phyloP scores from a whole-genome alignment of 1,284 basidiomycete species.

The Sphaerobolus stellatus region DNA sequence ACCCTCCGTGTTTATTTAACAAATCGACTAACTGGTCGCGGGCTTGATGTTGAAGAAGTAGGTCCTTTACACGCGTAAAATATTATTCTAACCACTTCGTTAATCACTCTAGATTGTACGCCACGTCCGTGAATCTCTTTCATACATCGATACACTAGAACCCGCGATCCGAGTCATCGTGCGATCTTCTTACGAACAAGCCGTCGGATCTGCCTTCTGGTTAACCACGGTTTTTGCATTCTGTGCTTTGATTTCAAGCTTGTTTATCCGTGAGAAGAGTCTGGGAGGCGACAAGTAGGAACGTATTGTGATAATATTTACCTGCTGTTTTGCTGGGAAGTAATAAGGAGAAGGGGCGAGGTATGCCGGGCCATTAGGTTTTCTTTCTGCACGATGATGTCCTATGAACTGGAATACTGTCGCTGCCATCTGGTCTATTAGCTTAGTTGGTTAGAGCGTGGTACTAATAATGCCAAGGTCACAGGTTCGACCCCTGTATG shows the following conservation, averaged over 20 bases:
- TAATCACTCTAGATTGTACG: slow-evolving; percentile 43
- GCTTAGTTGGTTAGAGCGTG: no score
- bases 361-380: no score
- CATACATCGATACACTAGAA: slow-evolving; percentile 50
- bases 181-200: slow-evolving; percentile 47
- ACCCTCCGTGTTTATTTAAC: slow-evolving; percentile 46
- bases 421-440: no score
- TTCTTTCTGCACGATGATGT: no score
- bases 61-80: slow-evolving; percentile 12
- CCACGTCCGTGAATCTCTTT: slow-evolving; percentile 54
- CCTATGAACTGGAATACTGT: no score
- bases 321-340: no score
- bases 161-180: slow-evolving; percentile 44
- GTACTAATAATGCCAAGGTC: no score
- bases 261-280: slow-evolving; percentile 53
- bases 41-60: slow-evolving; percentile 47
- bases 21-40: slow-evolving; percentile 38
- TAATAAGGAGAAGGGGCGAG: no score
- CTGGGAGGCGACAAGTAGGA: no score
- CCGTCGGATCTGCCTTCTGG: slow-evolving; percentile 48
- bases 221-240: slow-evolving; percentile 43
- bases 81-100: slow-evolving; percentile 1
- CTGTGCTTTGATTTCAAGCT: slow-evolving; percentile 40
- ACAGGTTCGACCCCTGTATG: no score
- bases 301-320: no score